Evolutionary conservation across 345 rosid species (phyloP), one percentile per base, ranked within the genome.

Genomic region (Carallia brachiata): DNA sequence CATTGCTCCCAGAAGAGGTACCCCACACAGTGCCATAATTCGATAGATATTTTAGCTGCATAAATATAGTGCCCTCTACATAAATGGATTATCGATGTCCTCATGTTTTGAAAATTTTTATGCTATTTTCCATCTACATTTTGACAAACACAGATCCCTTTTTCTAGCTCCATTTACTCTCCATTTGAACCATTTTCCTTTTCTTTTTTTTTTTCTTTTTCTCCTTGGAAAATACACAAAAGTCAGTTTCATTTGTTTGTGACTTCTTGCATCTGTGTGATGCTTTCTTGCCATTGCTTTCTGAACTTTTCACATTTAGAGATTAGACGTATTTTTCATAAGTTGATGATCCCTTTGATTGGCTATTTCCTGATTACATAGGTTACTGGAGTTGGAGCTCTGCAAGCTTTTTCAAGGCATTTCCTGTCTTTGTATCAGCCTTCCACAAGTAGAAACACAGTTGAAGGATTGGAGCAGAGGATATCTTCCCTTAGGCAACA

Each of bases 321-420:
- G 56, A 47, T 36, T 7, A 8, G 34, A 8, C 16, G 15, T 27
- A 27, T 13, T 32, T 39, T 27, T 37, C 18, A 4, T 31, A 30
- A 36, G 31, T 52, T 62, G 37, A 12, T 12, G 52, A 9, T 54
- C 67, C 59, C 23, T 65, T 58, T 84, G 74, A 78, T 69, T 12
- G 69, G 52, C n/a, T 5, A 36, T 19, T 55, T 40, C 32, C 63
- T 13, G 62, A 32, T 65, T 55, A 79, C 15, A 78, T 65, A 95
- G 99, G 98, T 95, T 48, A 95, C 99, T 40, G 98, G 98, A 54
- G 89, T 90, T n/a, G 92, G 89, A 78, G 91, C 98, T 70, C 87
- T 96, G 52, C 86, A 88, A 72, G 82, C 83, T 12, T 89, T 96
- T 75, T 96, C 99, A 32, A 70, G 37, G 44, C 83, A 79, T 63